These are phyloP conservation scores for Neonectria coccinea DNA, from an alignment of 2,329 filamentous ascomycete genomes.

Conservation along the genomic window DNA sequence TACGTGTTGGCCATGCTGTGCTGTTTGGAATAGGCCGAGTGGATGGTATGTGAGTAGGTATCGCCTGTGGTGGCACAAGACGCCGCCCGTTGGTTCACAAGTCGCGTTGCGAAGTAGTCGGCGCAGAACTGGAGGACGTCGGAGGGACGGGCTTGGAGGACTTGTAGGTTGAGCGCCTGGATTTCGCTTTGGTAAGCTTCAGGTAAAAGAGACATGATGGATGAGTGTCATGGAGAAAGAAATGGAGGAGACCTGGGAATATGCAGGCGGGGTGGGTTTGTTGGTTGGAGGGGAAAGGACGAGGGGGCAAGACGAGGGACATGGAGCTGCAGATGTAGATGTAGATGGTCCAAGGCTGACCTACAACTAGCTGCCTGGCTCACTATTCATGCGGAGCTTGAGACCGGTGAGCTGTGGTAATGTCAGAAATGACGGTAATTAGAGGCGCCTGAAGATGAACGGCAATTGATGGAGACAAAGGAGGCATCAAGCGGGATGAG, in stretches of 20 bases:
- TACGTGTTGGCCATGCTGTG: slow-evolving; percentile 79
- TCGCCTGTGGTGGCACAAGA: slow-evolving; percentile 26
- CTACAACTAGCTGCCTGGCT: slow-evolving; percentile 40
- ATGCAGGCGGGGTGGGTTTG: slow-evolving; percentile 5
- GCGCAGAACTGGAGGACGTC: slow-evolving; percentile 78
- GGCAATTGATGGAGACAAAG: slow-evolving; percentile 33
- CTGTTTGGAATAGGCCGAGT: slow-evolving; percentile 10
- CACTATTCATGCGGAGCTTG: slow-evolving; percentile 26
- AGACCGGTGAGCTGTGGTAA: slow-evolving; percentile 28
- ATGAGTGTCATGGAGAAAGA: background rate
- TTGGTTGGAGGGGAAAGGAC: slow-evolving; percentile 7
- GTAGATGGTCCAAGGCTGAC: slow-evolving; percentile 26
- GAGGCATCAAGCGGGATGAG: slow-evolving; percentile 33
- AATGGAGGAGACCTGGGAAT: background rate
- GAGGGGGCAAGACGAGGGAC: slow-evolving; percentile 9
- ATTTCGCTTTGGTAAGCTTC: slow-evolving; percentile 71
- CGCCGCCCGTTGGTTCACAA: slow-evolving; percentile 70
- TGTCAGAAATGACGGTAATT: slow-evolving; percentile 35
- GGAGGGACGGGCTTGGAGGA: slow-evolving; percentile 67
- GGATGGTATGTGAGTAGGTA: slow-evolving; percentile 12
- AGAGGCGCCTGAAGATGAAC: slow-evolving; percentile 24
- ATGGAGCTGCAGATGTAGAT: slow-evolving; percentile 11
- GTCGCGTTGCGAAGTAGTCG: slow-evolving; percentile 74
- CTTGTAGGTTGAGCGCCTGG: slow-evolving; percentile 71
- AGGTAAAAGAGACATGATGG: slow-evolving; percentile 61